Evolutionary conservation across 176 grass and related monocot genomes (phyloP).

Genomic region (Eragrostis nindensis): DNA sequence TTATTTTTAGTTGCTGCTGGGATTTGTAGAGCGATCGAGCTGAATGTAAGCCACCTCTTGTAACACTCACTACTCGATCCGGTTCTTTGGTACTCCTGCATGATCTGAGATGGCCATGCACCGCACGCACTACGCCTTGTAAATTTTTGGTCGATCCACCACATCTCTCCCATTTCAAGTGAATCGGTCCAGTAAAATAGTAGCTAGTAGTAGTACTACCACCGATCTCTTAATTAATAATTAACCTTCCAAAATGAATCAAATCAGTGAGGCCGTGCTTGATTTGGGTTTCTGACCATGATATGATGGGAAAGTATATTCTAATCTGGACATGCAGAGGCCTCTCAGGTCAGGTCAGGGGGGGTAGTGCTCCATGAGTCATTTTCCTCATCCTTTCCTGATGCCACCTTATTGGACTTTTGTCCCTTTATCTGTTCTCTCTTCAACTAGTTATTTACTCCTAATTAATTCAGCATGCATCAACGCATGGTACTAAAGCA

Average conservation of each 20-base stretch:
- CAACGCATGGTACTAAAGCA: constrained; percentile 8
- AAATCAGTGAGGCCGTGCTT: constrained; percentile 14
- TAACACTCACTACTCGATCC: constrained; percentile 20
- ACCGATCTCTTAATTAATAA: no score
- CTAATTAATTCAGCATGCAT: constrained; percentile 35
- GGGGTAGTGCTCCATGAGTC: constrained; percentile 51
- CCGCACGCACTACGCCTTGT: background rate
- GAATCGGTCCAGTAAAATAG: background rate
- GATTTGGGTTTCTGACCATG: constrained; percentile 26
- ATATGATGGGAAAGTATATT: constrained; percentile 4
- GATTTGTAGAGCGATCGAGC: constrained; percentile 23
- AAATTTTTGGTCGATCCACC: constrained; percentile 49
- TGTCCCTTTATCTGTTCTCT: constrained; percentile 24
- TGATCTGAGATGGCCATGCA: constrained; percentile 43
- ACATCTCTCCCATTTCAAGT: background rate
- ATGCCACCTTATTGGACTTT: constrained; percentile 35
- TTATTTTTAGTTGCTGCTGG: constrained; percentile 46
- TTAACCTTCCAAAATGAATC: background rate
- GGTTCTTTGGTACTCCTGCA: constrained; percentile 35
- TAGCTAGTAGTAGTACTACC: background rate
- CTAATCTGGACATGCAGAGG: constrained; percentile 26
- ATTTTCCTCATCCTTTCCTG: constrained; percentile 38
- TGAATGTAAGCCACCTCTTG: constrained; percentile 54
- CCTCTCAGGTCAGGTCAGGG: background rate
- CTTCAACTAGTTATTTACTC: constrained; percentile 20